Evolutionary conservation across 2,329 filamentous ascomycete species (phyloP), one percentile per base, ranked within the genome.

Genomic region (Cadophora luteo-olivacea): DNA sequence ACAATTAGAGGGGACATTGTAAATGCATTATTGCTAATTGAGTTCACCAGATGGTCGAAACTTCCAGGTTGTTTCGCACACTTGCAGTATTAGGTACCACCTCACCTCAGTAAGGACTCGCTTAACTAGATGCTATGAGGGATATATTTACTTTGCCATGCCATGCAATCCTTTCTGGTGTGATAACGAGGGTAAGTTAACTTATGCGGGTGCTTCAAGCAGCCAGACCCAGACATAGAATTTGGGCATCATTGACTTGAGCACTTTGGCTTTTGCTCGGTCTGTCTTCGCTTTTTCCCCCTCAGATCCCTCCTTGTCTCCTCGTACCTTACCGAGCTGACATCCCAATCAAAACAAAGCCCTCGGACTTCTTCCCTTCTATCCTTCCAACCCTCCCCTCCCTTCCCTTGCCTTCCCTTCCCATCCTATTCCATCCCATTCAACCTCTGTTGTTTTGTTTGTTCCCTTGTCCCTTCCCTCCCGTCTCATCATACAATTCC

Each of bases 181-280:
- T 49, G 45, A 49, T 22, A 32, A 36, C n/a, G n/a, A n/a, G n/a
- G n/a, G n/a, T n/a, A n/a, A n/a, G n/a, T n/a, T 24, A 45, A 14
- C 8, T 45, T 45, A 57, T 57, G 54, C 16, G 8, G 54, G 32
- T 29, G n/a, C n/a, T 48, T 29, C 57, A 61, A 29, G 36, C 33
- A n/a, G 33, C 36, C n/a, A 61, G 48, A 14, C 7, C 57, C 36
- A 61, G 48, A 45, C n/a, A 29, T 29, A 48, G 62, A 64, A n/a
- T n/a, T 65, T 48, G 63, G 52, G 58, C 58, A 49, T 19, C 58
- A 67, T 19, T 49, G 4, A 49, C 5, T 61, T 45, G 41, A 6
- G 4, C 12, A 14, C n/a, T 33, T 55, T 57, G 19, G 19, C 19
- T 19, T 36, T 25, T 25, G 22, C 32, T 22, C 22, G 19, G 19